Base-by-base conservation (phyloP, 148 eudicot species). In the Rhododendron vialii region DNA sequence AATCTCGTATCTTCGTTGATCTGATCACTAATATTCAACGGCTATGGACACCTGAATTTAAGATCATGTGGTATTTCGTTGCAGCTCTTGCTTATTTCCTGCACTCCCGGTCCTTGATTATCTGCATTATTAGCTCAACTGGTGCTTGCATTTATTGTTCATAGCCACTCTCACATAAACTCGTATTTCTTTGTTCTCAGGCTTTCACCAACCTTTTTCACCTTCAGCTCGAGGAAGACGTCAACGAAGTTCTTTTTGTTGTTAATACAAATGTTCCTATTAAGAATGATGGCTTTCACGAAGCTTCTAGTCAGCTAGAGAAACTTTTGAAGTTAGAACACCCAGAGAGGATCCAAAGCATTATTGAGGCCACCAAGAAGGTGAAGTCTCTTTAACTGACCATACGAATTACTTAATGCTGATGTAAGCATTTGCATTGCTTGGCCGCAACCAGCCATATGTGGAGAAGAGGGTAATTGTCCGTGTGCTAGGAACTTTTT, bases 201-300 rank as follows among this genome's bases (percentile, higher is more conserved):
- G 99, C 93, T 26, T 97, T 95, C 83, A 86, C 89, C 90, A 90
- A 91, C 86, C 88, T 95, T 76, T 97, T 90, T 83, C 87, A 85
- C 85, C 95, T 97, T 87, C 92, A 93, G 90, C 97, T 97, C 18
- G 95, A 97, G 88, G 95, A 94, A 90, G 99, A 97, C 88, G 96
- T 97, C 80, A 97, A 97, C 85, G 98, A 93, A 89, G 94, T 97
- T 78, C 86, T 97, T 26, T 97, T 95, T 89, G 98, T 96, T 53
- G 86, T 91, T 28, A 95, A 97, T 74, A 90, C 91, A 17, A 88
- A 87, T 51, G 47, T 77, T 6, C 38, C 80, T 83, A 71, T 87
- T 18, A 38, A 47, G 86, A 92, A 93, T 55, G 91, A 88, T 82
- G 84, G 86, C 84, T 88, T 93, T 78, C 89, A 90, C 63, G 94